Evolutionary conservation across 371 early-diverging fungal genomes (phyloP).

Genomic region (Thermomucor indicae-seudaticae): DNA sequence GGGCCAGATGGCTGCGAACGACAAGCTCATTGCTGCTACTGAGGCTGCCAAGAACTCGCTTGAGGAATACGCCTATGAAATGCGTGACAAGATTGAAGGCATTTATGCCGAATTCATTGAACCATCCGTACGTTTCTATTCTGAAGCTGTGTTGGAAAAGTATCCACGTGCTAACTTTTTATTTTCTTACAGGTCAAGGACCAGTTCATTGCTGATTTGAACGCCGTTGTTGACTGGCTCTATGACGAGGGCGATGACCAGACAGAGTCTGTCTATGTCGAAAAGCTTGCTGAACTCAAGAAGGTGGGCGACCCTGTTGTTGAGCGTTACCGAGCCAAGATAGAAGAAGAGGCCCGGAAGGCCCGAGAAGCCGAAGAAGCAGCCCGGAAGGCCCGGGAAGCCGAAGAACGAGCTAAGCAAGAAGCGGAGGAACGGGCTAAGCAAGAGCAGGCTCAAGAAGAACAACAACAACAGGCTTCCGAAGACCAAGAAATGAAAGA

Average conservation of each 20-base stretch:
- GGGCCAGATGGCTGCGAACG: slow-evolving; percentile 79
- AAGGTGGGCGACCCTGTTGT: slow-evolving; percentile 80
- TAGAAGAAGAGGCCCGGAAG: too few species aligned
- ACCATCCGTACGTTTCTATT: slow-evolving; percentile 36
- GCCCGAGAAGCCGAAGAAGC: too few species aligned
- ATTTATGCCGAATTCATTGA: slow-evolving; percentile 72
- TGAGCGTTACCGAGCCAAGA: slow-evolving; percentile 76
- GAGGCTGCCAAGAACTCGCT: slow-evolving; percentile 93
- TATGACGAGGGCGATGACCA: slow-evolving; percentile 96
- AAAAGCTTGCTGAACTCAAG: slow-evolving; percentile 81
- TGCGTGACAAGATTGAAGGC: slow-evolving; percentile 79
- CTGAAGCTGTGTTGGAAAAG: neutral
- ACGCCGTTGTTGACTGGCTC: slow-evolving; percentile 93
- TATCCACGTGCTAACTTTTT: neutral
- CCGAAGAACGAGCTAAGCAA: too few species aligned
- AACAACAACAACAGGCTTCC: too few species aligned
- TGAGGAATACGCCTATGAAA: slow-evolving; percentile 98
- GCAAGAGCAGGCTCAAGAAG: too few species aligned
- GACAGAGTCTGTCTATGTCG: slow-evolving; percentile 82
- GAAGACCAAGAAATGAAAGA: too few species aligned
- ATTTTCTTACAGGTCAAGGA: slow-evolving; percentile 44
- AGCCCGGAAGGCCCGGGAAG: too few species aligned
- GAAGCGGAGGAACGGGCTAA: too few species aligned
- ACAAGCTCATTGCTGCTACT: slow-evolving; percentile 90
- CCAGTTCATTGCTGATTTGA: slow-evolving; percentile 65